These are phyloP conservation scores for Dalechampia spathulata DNA, from an alignment of 441 rosid species.

Conservation along the genomic window DNA sequence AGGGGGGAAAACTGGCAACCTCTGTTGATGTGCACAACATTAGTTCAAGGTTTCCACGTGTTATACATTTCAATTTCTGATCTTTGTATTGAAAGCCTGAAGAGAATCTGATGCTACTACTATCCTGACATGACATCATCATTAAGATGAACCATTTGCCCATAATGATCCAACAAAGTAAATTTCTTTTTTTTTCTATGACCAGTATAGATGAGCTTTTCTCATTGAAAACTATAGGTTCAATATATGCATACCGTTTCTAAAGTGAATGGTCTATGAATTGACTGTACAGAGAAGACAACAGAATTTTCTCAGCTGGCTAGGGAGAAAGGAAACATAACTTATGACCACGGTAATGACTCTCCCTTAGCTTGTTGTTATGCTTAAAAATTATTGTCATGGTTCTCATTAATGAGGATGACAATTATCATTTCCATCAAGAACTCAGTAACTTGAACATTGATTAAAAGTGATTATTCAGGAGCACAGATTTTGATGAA, in stretches of 20 bases:
- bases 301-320: conserved; percentile 38
- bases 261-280: conserved; percentile 16
- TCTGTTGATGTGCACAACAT: too few species aligned
- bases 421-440: background rate
- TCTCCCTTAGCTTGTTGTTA: conserved; percentile 9
- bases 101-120: background rate
- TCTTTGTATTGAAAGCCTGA: background rate
- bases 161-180: background rate
- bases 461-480: background rate
- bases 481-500: background rate
- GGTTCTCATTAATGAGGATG: background rate
- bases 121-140: background rate
- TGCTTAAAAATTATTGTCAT: conserved; percentile 4
- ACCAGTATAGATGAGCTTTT: too few species aligned
- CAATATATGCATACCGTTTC: background rate
- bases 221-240: background rate
- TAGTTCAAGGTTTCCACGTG: background rate
- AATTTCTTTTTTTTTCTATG: conserved; percentile 7
- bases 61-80: background rate
- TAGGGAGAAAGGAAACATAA: conserved; percentile 31
- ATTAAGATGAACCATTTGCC: background rate
- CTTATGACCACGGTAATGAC: conserved; percentile 44
- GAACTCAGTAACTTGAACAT: background rate
- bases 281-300: conserved; percentile 47
- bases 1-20: too few species aligned